These are phyloP conservation scores for Plantago coronopus DNA, from an alignment of 305 asterid species.

Conservation along the genomic window DNA sequence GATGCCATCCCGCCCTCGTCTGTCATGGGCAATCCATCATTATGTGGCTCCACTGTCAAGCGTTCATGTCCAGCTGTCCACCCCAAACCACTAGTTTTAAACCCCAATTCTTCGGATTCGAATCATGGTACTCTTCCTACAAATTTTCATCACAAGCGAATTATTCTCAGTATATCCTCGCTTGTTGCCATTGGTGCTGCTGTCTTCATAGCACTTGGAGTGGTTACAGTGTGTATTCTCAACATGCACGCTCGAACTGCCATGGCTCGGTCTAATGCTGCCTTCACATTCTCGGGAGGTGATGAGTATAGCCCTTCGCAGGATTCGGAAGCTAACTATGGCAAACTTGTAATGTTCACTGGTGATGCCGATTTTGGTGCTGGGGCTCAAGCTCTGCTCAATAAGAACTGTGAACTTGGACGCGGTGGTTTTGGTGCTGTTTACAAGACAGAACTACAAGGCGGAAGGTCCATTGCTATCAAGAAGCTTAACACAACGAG, in stretches of 20 bases:
- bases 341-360: conserved; percentile 81
- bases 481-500: conserved; percentile 69
- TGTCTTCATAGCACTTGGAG: conserved; percentile 78
- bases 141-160: conserved; percentile 46
- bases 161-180: conserved; percentile 72
- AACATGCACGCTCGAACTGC: conserved; percentile 60
- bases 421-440: conserved; percentile 83
- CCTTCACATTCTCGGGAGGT: conserved; percentile 49
- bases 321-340: conserved; percentile 57
- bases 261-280: conserved; percentile 45
- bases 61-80: conserved; percentile 76
- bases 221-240: conserved; percentile 61
- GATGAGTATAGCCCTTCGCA: conserved; percentile 66
- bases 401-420: conserved; percentile 68
- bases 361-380: conserved; percentile 61
- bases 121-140: conserved; percentile 42
- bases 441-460: conserved; percentile 48
- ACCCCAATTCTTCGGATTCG: conserved; percentile 68
- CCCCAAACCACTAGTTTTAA: conserved; percentile 81
- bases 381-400: conserved; percentile 64
- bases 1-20: conserved; percentile 65
- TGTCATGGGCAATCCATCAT: conserved; percentile 63
- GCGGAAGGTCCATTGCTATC: conserved; percentile 62
- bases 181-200: conserved; percentile 89
- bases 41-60: conserved; percentile 74